phyloP scores from a whole-genome alignment of 2,329 filamentous ascomycete genomes.

The Xylariaceae sp. region DNA sequence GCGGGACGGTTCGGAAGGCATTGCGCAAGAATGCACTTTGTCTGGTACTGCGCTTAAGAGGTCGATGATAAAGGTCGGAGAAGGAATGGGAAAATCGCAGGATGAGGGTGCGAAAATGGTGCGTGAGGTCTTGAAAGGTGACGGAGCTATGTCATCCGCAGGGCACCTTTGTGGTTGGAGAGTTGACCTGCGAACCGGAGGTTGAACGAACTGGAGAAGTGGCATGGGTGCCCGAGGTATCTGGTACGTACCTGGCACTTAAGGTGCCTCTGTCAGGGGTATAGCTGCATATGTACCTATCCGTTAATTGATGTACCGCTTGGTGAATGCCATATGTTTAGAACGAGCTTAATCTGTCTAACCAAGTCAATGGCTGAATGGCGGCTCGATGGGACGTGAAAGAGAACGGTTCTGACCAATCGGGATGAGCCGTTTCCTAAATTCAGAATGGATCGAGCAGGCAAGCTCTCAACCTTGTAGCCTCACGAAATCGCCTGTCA shows the following conservation, averaged over 20 bases:
- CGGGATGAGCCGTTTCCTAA: slow-evolving; percentile 26
- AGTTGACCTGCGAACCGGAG: not conserved
- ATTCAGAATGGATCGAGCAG: slow-evolving; percentile 7
- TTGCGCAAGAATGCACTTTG: slow-evolving; percentile 4
- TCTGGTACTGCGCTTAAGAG: too few relatives aligned
- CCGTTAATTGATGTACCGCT: too few relatives aligned
- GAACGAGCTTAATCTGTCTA: too few relatives aligned
- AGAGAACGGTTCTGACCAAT: slow-evolving; percentile 34
- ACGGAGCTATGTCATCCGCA: not conserved
- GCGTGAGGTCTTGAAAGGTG: not conserved
- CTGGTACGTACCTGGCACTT: not conserved
- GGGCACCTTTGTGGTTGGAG: not conserved
- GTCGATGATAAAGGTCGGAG: too few relatives aligned
- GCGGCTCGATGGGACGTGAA: slow-evolving; percentile 10
- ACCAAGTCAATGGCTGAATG: too few relatives aligned
- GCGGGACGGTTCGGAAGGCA: slow-evolving; percentile 50
- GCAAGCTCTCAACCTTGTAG: slow-evolving; percentile 10
- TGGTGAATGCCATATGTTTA: too few relatives aligned
- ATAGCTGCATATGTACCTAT: not conserved
- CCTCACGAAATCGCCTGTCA: slow-evolving; percentile 17
- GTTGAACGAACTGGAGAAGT: not conserved
- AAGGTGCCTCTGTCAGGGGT: not conserved
- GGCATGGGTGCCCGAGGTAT: not conserved
- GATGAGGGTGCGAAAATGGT: too few relatives aligned
- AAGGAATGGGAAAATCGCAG: too few relatives aligned